Base-by-base conservation (phyloP, 169 alveolate genomes). In the Plasmodium billcollinsi region DNA sequence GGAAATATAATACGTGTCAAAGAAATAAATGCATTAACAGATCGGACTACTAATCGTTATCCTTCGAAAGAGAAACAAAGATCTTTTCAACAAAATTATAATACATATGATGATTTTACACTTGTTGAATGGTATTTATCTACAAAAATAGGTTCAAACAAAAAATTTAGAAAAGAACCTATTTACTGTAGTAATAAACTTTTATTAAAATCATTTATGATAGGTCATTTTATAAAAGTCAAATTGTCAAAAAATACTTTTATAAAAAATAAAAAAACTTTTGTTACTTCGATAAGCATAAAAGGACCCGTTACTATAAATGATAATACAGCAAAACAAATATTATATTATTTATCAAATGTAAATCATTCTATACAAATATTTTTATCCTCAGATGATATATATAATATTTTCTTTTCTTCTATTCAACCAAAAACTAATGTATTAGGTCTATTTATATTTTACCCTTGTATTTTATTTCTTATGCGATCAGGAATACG, bases 71-170 rank as follows among this genome's bases (percentile, higher is more conserved):
- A 56, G 11, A 59, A 54, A 80, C 49, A 66, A 26, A 33, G 67
- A 26, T 66, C 43, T 63, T 33, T 33, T 33, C 7, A 33, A 33
- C 45, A 33, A 33, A 33, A 33, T 33, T 33, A 33, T 33, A 33
- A 33, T 33, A 15, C 65, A 56, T 52, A 49, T 21, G 90, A 80
- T 15, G 72, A 52, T 80, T 80, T 80, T 80, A 80, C 83, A 69
- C 83, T 80, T 67, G 70, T 90, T 8, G 96, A 93, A 67, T 93
- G 96, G 96, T 93, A 74, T 62, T 83, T 93, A n/a, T 93, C 96
- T 39, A 89, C 61, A 8, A 56, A 72, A 29, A 56, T 88, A 1
- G 95, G 96, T 1, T 62, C 73, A n/a, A 62, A 67, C 18, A 89
- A 65, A n/a, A 66, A 80, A 26, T 93, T 91, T 66, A 59, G 75